A percentile compares a stretch with the other conserved stretches of the same genome.
phyloP scores from a whole-genome alignment of 257 asterid genomes.

The Rehmannia glutinosa region DNA sequence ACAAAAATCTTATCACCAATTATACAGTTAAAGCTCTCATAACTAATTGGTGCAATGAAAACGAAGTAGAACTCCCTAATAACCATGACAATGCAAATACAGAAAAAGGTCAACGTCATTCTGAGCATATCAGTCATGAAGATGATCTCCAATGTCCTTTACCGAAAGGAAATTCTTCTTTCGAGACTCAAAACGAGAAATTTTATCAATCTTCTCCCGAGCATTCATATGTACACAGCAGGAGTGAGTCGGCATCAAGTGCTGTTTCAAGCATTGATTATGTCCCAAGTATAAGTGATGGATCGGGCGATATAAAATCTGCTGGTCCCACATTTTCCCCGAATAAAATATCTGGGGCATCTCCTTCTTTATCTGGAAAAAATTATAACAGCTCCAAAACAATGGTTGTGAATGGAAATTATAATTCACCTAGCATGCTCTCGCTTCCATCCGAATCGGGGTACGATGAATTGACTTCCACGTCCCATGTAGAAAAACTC shows the following conservation, averaged over 20 bases:
- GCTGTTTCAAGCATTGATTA: conserved; percentile 83
- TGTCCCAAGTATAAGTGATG: conserved; percentile 37
- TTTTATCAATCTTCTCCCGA: conserved; percentile 56
- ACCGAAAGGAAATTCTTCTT: no score
- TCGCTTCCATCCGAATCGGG: conserved; percentile 44
- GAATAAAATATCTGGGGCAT: conserved; percentile 21
- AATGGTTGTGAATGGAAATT: conserved; percentile 41
- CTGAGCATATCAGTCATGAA: conserved; percentile 21
- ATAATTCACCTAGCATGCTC: conserved; percentile 34
- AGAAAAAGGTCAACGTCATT: conserved; percentile 14
- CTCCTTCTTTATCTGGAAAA: conserved; percentile 37
- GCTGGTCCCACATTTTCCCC: conserved; percentile 20
- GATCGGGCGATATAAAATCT: conserved; percentile 45
- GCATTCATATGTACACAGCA: conserved; percentile 81
- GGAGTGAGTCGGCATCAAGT: conserved; percentile 86
- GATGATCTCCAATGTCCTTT: no score
- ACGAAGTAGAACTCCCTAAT: conserved; percentile 34
- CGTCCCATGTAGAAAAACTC: conserved; percentile 64
- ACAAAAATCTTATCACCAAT: conserved; percentile 64
- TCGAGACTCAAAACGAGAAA: conserved; percentile 35
- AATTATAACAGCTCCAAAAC: conserved; percentile 43
- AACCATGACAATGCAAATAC: conserved; percentile 18
- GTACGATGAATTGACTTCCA: conserved; percentile 48
- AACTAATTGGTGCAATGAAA: conserved; percentile 64
- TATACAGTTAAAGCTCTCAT: conserved; percentile 75